Base-by-base conservation (phyloP, 208 protist genomes). In the Wallacemonas rigidus region DNA sequence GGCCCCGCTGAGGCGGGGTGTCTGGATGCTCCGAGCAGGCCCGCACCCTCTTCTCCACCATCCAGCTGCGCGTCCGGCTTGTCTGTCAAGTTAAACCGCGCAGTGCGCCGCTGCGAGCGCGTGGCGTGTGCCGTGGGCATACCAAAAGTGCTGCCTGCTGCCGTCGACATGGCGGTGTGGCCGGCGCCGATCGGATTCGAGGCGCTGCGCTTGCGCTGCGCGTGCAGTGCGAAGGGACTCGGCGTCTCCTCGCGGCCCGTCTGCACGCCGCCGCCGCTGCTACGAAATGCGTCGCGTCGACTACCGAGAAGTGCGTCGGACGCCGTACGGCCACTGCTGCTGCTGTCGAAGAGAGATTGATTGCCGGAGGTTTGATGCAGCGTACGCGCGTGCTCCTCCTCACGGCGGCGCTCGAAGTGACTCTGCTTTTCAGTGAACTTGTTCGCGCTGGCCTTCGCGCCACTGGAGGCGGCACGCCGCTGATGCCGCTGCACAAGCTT, bases 401-500 rank as follows among this genome's bases (percentile, higher is more conserved):
- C 91, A 36, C 82, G 82, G 9, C 86, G 82, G 0, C 83, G 84
- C 65, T 89, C 88, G 64, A 94, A 95, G 65, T 81, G 84, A 56
- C 87, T 93, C 62, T 95, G 91, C 69, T 88, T 86, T 36, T 84
- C 62, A n/a, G 79, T 86, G 58, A 95, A 95, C 48, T 81, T 83
- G 67, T 82, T 81, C 1, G 79, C 71, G 11, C 75, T 72, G 8
- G 83, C 50, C 61, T 85, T 81, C n/a, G 87, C 85, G 36, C 75
- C 76, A 12, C 35, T 64, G 54, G 55, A 56, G 9, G 80, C 73
- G 60, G 87, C 71, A 63, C 71, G 75, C 40, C 74, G 69, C 72
- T 93, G 81, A 60, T 86, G 77, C 48, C 68, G 56, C 69, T 85
- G 77, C 62, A 86, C 67, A 45, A 90, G 54, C 63, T 83, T 85